Percentiles rank a stretch among this genome's conserved stretches.
phyloP scores from a whole-genome alignment of 2,329 filamentous ascomycete genomes.

The Emmonsiellopsis sp. region DNA sequence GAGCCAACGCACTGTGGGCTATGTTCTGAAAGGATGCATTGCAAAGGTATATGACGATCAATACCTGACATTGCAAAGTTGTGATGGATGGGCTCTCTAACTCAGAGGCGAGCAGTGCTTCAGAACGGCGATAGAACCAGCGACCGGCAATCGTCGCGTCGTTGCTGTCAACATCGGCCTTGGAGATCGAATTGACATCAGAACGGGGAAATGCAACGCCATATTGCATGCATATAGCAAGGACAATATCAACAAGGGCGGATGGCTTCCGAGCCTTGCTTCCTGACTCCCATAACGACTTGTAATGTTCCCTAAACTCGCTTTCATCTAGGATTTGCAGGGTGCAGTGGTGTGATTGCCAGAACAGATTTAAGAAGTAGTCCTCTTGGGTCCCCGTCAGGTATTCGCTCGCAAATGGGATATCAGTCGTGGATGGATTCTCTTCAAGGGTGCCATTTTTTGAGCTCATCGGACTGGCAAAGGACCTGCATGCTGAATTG shows the following conservation, averaged over 20 bases:
- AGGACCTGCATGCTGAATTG: slow-evolving; percentile 15
- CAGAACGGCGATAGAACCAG: slow-evolving; percentile 39
- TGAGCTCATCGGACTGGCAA: slow-evolving; percentile 10
- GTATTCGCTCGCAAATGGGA: slow-evolving; percentile 14
- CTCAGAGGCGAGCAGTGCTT: slow-evolving; percentile 35
- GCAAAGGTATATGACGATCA: slow-evolving; percentile 38
- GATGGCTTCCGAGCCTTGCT: slow-evolving; percentile 31
- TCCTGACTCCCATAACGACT: slow-evolving; percentile 29
- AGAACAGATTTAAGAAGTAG: slow-evolving; percentile 39
- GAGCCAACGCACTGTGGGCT: slow-evolving; percentile 31
- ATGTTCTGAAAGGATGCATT: slow-evolving; percentile 42
- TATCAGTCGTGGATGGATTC: slow-evolving; percentile 8
- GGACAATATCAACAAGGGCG: slow-evolving; percentile 43
- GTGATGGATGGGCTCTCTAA: slow-evolving; percentile 39
- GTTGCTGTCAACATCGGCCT: slow-evolving; percentile 12
- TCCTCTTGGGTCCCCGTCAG: slow-evolving; percentile 37
- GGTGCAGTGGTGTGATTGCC: slow-evolving; percentile 36
- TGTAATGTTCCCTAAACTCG: slow-evolving; percentile 37
- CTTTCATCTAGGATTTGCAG: slow-evolving; percentile 36
- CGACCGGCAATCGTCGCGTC: slow-evolving; percentile 37
- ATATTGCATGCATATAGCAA: slow-evolving; percentile 45
- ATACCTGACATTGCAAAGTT: slow-evolving; percentile 41
- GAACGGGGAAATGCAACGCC: slow-evolving; percentile 20
- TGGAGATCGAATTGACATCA: slow-evolving; percentile 1
- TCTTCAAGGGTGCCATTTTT: slow-evolving; percentile 2